A percentile compares a stretch with the other conserved stretches of the same genome.
Conservation (phyloP, 495 filamentous ascomycete species). For the Astrothelium macrocarpum region DNA sequence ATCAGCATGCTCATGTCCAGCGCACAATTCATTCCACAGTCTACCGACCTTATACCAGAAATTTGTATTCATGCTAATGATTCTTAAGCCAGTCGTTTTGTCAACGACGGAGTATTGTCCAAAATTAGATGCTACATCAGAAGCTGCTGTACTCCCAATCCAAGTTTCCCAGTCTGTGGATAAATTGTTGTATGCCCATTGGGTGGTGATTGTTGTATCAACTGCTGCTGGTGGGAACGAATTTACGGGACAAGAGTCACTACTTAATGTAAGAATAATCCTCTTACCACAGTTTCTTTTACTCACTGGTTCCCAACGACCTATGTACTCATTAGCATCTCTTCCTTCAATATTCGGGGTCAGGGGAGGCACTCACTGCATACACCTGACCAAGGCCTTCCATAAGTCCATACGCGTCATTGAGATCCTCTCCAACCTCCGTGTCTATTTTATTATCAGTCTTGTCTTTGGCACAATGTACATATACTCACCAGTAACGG, state of each 20-base stretch:
- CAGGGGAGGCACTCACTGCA: constrained; percentile 24
- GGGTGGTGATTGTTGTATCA: constrained; percentile 27
- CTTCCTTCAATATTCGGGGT: not conserved
- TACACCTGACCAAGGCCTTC: constrained; percentile 36
- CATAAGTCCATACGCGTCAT: constrained; percentile 35
- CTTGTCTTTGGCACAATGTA: not conserved
- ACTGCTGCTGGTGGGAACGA: constrained; percentile 37
- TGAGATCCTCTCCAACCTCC: constrained; percentile 37
- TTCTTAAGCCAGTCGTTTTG: constrained; percentile 36
- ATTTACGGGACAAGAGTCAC: constrained; percentile 43
- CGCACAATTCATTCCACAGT: not conserved
- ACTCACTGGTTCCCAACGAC: constrained; percentile 41
- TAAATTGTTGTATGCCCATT: constrained; percentile 46
- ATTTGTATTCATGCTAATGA: constrained; percentile 51
- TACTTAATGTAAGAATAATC: not conserved
- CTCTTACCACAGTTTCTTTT: not conserved
- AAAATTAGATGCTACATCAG: constrained; percentile 31
- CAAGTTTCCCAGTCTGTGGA: constrained; percentile 39
- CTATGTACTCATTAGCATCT: not conserved
- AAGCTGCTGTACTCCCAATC: constrained; percentile 32
- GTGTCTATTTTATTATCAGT: constrained; percentile 23
- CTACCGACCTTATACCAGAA: constrained; percentile 40
- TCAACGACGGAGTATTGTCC: constrained; percentile 40
- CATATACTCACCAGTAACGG: not conserved
- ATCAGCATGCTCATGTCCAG: not conserved